Conservation (phyloP, 352 stramenopile genomes). For the Phytophthora ohioensis region DNA sequence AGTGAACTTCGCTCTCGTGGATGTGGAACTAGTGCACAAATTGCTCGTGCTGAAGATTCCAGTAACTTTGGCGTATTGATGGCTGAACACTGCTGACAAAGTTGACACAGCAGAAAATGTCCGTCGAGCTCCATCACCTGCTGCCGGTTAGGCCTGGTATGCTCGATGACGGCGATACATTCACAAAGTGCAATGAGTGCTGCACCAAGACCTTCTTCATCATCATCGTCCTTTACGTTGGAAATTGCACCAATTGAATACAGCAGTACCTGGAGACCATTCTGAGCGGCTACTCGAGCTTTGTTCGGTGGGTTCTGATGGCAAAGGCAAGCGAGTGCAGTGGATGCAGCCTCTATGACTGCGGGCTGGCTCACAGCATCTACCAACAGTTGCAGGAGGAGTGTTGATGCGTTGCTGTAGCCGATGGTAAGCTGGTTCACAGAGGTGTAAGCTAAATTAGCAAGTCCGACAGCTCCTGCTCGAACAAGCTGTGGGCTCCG, state of each 20-base stretch:
- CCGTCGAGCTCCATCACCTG: slow-evolving; percentile 70
- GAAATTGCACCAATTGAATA: slow-evolving; percentile 56
- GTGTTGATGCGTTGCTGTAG: slow-evolving; percentile 72
- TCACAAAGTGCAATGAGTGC: slow-evolving; percentile 62
- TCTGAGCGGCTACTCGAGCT: slow-evolving; percentile 61
- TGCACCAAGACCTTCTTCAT: slow-evolving; percentile 45
- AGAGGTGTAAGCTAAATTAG: slow-evolving; percentile 71
- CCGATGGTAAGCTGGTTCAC: slow-evolving; percentile 83
- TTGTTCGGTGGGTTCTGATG: slow-evolving; percentile 78
- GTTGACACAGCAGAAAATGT: slow-evolving; percentile 57
- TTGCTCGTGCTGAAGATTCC: slow-evolving; percentile 52
- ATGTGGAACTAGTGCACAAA: slow-evolving; percentile 62
- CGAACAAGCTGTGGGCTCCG: slow-evolving; percentile 46
- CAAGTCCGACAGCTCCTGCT: slow-evolving; percentile 62
- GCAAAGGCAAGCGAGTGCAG: slow-evolving; percentile 65
- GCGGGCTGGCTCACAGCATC: slow-evolving; percentile 49
- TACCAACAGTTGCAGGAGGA: slow-evolving; percentile 69
- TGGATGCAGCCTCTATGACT: slow-evolving; percentile 58
- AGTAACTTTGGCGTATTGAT: slow-evolving; percentile 42
- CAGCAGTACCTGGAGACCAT: slow-evolving; percentile 75
- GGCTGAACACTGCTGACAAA: slow-evolving; percentile 51
- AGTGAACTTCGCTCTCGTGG: slow-evolving; percentile 46
- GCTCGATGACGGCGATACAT: slow-evolving; percentile 58
- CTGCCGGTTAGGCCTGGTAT: slow-evolving; percentile 51
- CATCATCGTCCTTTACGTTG: slow-evolving; percentile 22